phyloP scores from a whole-genome alignment of 768 basidiomycete genomes.

The Amanita polypyramis region DNA sequence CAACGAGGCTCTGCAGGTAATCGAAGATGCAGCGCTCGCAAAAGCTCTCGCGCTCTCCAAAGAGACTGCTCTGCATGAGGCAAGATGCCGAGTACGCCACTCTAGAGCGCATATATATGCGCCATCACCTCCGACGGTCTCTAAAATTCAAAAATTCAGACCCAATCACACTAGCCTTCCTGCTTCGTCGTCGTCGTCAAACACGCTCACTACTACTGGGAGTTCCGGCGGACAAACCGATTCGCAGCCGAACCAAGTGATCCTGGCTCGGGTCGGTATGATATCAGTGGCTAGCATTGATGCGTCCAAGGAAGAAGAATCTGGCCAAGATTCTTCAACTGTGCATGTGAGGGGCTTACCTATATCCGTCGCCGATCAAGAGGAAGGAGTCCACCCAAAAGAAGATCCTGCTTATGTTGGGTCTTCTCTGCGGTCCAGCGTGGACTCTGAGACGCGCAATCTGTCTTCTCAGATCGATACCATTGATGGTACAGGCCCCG shows the following conservation, averaged over 20 bases:
- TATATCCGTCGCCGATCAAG: neutral
- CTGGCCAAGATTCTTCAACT: neutral
- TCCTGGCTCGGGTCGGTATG: neutral
- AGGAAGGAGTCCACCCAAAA: neutral
- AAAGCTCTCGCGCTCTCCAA: slow-evolving; percentile 3
- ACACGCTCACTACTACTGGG: neutral
- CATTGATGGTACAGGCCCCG: neutral
- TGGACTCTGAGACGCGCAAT: neutral
- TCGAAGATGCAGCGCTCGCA: slow-evolving; percentile 5
- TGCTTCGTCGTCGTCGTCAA: neutral
- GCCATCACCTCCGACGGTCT: neutral
- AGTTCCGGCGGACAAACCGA: neutral
- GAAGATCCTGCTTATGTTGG: neutral
- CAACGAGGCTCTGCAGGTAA: slow-evolving; percentile 6
- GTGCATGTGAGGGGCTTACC: neutral
- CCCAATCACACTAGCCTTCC: neutral
- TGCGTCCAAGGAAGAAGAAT: neutral
- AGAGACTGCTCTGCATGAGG: slow-evolving; percentile 7
- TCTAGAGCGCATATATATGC: neutral
- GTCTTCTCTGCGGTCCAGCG: neutral
- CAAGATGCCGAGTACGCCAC: neutral
- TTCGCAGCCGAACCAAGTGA: neutral
- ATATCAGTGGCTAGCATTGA: neutral
- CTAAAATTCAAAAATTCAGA: neutral
- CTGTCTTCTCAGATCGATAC: neutral